Conservation (phyloP, 768 basidiomycete genomes). For the Phylloporus sp. region DNA sequence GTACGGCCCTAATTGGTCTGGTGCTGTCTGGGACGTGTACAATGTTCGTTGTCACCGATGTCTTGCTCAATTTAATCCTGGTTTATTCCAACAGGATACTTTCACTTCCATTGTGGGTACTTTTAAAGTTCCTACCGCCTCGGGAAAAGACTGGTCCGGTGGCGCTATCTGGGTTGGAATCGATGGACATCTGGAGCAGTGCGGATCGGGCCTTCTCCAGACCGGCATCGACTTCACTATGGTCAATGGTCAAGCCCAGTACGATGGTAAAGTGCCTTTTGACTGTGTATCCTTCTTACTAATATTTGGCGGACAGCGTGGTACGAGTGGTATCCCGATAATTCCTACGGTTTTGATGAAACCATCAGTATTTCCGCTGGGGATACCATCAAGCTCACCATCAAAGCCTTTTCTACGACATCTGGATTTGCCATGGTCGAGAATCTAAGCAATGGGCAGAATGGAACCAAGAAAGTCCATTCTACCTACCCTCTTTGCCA, state of each 20-base stretch:
- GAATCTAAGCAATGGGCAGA: neutral
- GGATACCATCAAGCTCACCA: neutral
- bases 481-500: neutral
- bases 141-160: neutral
- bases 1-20: neutral
- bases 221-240: neutral
- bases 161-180: neutral
- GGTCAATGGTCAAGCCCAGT: neutral
- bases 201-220: neutral
- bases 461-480: neutral
- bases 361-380: neutral
- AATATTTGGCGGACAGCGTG: neutral
- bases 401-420: neutral
- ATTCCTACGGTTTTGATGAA: neutral
- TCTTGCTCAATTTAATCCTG: neutral
- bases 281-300: neutral
- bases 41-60: neutral
- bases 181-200: neutral
- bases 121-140: neutral
- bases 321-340: slow-evolving; percentile 1
- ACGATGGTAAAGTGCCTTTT: neutral
- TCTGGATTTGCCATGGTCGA: neutral
- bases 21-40: neutral
- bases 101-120: neutral
- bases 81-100: neutral